Evolutionary conservation across 257 asterid genomes (phyloP), one percentile per base, ranked within the genome.

Genomic region (Jaltomata sinuosa): DNA sequence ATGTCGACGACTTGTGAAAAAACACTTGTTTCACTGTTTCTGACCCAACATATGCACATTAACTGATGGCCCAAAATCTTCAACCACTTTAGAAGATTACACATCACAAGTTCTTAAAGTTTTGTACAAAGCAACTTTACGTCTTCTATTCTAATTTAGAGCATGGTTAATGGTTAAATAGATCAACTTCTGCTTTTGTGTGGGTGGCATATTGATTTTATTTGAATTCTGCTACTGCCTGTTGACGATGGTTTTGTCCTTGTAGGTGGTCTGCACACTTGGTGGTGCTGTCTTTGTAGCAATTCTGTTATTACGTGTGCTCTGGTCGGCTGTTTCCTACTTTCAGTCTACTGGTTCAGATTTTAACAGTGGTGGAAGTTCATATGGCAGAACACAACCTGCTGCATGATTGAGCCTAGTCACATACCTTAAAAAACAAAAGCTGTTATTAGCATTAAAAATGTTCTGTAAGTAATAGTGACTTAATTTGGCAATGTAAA

Each of bases 251-350:
- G 12, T 76, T 27, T 29, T 76, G 40, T 47, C 81, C 50, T 72
- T 83, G 12, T 80, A 86, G 91, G 89, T 88, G 85, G 40, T 88
- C 52, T 84, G 91, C 87, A 83, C 88, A 64, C 87, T 89, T 72
- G 91, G 91, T 32, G 88, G 89, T 80, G 86, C 87, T 50, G 91
- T 87, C 32, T 89, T 87, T 31, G 89, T 79, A 82, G 89, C 79
- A 36, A 88, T 88, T 67, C 78, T 88, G 84, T 68, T 85, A 11
- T 27, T 88, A 85, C 91, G 89, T 6, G 85, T 86, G 82, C 80
- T 85, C 34, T 89, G 84, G 84, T 57, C 89, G 1, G 88, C 85
- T 19, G 85, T 87, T 50, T 68, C 88, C 57, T 87, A 87, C 86
- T 83, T 87, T 25, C 88, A 89, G 54, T 87, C 88, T 3, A 53